These are phyloP conservation scores for Wolfiporia cocos DNA, from an alignment of 1,284 basidiomycete genomes.

Conservation along the genomic window DNA sequence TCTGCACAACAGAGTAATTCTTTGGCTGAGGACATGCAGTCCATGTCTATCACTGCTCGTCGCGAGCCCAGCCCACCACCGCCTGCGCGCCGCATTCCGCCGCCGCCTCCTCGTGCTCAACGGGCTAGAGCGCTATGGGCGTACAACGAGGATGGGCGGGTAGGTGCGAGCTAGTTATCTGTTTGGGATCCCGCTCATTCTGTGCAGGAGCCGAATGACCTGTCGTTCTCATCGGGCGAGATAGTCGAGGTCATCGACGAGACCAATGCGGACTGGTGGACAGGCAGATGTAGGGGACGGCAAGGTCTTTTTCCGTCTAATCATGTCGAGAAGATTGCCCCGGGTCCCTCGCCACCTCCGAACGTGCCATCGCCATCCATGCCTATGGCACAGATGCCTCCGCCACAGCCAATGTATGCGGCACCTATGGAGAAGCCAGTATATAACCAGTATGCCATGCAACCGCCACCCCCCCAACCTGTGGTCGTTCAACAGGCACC, in stretches of 20 bases:
- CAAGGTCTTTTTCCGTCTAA: constrained; percentile 63
- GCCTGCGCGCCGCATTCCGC: constrained; percentile 20
- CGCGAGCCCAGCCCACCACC: constrained; percentile 13
- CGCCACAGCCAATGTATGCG: constrained; percentile 1
- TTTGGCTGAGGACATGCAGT: constrained; percentile 11
- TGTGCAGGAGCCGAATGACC: constrained; percentile 49
- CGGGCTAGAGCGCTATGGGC: constrained; percentile 55
- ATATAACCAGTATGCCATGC: constrained; percentile 29
- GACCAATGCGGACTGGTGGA: constrained; percentile 65
- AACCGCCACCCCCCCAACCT: constrained; percentile 27
- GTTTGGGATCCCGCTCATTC: neutral
- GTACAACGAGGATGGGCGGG: constrained; percentile 57
- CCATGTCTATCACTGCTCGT: constrained; percentile 15
- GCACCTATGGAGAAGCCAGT: constrained; percentile 21
- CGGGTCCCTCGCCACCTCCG: constrained; percentile 9
- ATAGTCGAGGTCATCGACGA: constrained; percentile 53
- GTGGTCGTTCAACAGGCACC: constrained; percentile 27
- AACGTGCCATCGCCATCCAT: neutral
- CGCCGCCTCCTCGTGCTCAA: constrained; percentile 29
- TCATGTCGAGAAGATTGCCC: constrained; percentile 46
- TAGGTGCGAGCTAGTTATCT: constrained; percentile 18
- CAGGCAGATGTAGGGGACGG: constrained; percentile 45
- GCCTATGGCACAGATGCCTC: neutral
- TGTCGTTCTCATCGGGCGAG: constrained; percentile 51
- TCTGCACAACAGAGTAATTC: constrained; percentile 9